Percentiles rank a stretch among this genome's conserved stretches.
phyloP scores from a whole-genome alignment of 176 grass and related monocot genomes.

The Neostapfia colusana region DNA sequence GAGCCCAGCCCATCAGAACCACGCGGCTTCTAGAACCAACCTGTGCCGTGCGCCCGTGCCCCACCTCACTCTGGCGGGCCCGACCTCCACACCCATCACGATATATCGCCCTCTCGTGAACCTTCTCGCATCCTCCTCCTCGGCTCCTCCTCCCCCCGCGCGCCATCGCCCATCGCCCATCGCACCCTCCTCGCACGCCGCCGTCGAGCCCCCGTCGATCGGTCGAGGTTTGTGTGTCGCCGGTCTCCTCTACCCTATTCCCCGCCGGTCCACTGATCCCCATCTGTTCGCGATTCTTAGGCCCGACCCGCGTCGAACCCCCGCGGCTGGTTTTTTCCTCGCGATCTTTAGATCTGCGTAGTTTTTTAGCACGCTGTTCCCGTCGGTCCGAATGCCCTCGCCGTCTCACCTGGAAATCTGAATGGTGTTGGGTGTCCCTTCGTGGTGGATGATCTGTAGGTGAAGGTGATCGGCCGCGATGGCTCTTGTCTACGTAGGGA shows the following conservation, averaged over 20 bases:
- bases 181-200: background rate
- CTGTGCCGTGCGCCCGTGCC: too few species aligned
- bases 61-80: too few species aligned
- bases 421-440: background rate
- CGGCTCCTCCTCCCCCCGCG: background rate
- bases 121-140: background rate
- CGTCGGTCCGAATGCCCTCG: background rate
- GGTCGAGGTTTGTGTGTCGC: conserved; percentile 15
- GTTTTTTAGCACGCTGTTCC: background rate
- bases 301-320: background rate
- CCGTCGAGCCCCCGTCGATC: background rate
- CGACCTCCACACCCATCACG: too few species aligned
- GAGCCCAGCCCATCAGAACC: too few species aligned
- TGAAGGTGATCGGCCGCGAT: conserved; percentile 38
- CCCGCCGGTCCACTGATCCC: background rate
- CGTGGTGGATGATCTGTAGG: conserved; percentile 4
- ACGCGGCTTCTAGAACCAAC: too few species aligned
- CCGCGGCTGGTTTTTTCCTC: background rate
- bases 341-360: background rate
- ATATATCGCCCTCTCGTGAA: background rate
- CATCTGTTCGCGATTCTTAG: background rate
- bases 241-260: background rate
- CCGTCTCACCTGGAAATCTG: background rate
- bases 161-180: background rate
- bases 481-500: conserved; percentile 80